Conservation (phyloP, 257 asterid genomes). For the Solanum chiquidenum region DNA sequence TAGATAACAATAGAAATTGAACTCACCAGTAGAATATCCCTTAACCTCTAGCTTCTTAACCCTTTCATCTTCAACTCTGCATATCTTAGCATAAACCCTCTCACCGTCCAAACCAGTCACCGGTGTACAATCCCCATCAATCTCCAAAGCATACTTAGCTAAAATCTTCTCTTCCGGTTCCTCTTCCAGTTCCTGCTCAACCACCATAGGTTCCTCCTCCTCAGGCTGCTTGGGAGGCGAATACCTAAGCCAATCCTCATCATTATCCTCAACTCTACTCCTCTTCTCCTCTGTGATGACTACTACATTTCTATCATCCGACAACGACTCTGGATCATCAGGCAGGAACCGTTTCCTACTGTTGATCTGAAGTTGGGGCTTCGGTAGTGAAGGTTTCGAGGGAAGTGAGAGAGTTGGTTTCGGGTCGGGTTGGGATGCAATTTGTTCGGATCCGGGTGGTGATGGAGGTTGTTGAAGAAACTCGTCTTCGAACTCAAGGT, state of each 20-base stretch:
- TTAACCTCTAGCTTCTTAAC: constrained; percentile 28
- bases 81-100: constrained; percentile 81
- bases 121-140: constrained; percentile 82
- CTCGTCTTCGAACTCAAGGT: constrained; percentile 32
- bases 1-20: neutral
- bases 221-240: constrained; percentile 32
- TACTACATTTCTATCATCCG: constrained; percentile 3
- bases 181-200: constrained; percentile 9
- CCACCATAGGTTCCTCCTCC: constrained; percentile 32
- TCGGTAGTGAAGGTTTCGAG: constrained; percentile 27
- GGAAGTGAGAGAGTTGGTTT: constrained; percentile 45
- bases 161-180: constrained; percentile 40
- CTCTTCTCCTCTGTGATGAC: constrained; percentile 5
- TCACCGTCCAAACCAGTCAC: constrained; percentile 93
- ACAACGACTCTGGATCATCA: constrained; percentile 6
- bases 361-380: constrained; percentile 15
- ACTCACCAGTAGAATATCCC: constrained; percentile 40
- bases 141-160: constrained; percentile 63
- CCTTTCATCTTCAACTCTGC: constrained; percentile 31
- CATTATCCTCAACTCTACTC: constrained; percentile 1
- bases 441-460: constrained; percentile 13
- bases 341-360: constrained; percentile 44
- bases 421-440: neutral
- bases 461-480: constrained; percentile 42
- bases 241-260: constrained; percentile 53